A percentile compares a stretch with the other conserved stretches of the same genome.
These are phyloP conservation scores for Pythium apleroticum DNA, from an alignment of 352 stramenopile species.

Conservation along the genomic window DNA sequence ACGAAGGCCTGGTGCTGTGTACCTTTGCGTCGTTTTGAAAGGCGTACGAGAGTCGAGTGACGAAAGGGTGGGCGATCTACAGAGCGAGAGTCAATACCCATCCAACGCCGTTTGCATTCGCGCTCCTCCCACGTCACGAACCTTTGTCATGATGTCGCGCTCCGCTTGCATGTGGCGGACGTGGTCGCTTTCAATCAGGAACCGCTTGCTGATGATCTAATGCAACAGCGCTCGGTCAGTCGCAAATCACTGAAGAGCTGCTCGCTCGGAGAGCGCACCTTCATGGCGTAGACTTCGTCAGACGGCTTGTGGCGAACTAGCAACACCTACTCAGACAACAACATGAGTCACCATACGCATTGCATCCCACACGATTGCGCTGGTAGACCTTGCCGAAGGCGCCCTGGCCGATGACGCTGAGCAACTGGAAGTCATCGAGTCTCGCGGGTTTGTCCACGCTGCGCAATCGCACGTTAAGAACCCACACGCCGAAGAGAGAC, in stretches of 20 bases:
- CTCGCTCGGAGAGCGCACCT: conserved; percentile 22
- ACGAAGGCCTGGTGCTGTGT: too few species aligned
- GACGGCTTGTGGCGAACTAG: conserved; percentile 66
- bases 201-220: conserved; percentile 87
- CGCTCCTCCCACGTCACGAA: conserved; percentile 27
- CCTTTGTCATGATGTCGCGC: conserved; percentile 86
- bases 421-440: conserved; percentile 96
- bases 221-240: background rate
- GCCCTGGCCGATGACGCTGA: conserved; percentile 94
- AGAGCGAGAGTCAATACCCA: background rate
- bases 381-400: conserved; percentile 63
- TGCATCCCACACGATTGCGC: background rate
- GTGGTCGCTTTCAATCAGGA: conserved; percentile 76
- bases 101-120: too few species aligned
- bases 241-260: too few species aligned
- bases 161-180: conserved; percentile 81
- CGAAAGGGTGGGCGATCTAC: conserved; percentile 80
- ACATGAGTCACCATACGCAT: background rate
- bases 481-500: background rate
- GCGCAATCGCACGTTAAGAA: conserved; percentile 15
- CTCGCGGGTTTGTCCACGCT: conserved; percentile 37
- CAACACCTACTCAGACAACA: conserved; percentile 43
- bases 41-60: conserved; percentile 73
- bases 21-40: conserved; percentile 88
- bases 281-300: conserved; percentile 76